Conservation (phyloP, 2,329 filamentous ascomycete genomes). For the Sporothrix curviconia region DNA sequence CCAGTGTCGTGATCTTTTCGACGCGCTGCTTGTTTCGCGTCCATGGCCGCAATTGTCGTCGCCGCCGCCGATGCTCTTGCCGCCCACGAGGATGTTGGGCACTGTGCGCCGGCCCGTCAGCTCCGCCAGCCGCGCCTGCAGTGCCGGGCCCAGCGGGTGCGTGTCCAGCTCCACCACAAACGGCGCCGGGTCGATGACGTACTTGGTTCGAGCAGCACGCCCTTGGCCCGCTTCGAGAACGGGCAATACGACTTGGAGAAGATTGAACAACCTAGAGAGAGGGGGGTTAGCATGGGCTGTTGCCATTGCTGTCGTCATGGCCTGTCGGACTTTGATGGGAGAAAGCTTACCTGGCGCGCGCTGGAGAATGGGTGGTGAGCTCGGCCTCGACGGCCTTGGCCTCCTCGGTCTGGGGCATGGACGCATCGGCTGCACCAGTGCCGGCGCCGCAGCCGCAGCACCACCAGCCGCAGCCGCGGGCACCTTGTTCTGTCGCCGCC, state of each 20-base stretch:
- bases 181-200: slow-evolving; percentile 73
- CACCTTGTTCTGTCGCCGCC: slow-evolving; percentile 48
- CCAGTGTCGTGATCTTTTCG: slow-evolving; percentile 65
- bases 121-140: slow-evolving; percentile 66
- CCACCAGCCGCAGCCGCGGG: slow-evolving; percentile 28
- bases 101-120: slow-evolving; percentile 80
- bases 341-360: too few species aligned
- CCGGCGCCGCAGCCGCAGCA: slow-evolving; percentile 37
- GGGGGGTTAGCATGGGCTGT: too few species aligned
- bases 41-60: slow-evolving; percentile 75
- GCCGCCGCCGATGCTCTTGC: slow-evolving; percentile 80
- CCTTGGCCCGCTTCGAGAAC: slow-evolving; percentile 77
- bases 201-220: slow-evolving; percentile 75
- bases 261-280: too few species aligned
- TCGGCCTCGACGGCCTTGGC: slow-evolving; percentile 62
- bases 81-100: slow-evolving; percentile 84
- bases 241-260: slow-evolving; percentile 95
- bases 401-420: slow-evolving; percentile 53
- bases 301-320: too few species aligned
- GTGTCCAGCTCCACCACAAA: slow-evolving; percentile 86
- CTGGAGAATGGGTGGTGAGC: slow-evolving; percentile 73
- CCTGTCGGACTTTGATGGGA: too few species aligned
- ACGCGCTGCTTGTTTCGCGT: slow-evolving; percentile 60
- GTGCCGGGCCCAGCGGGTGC: slow-evolving; percentile 62
- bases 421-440: slow-evolving; percentile 46